Base-by-base conservation (phyloP, 306 rosid genomes). In the Astragalus glycyphyllos region DNA sequence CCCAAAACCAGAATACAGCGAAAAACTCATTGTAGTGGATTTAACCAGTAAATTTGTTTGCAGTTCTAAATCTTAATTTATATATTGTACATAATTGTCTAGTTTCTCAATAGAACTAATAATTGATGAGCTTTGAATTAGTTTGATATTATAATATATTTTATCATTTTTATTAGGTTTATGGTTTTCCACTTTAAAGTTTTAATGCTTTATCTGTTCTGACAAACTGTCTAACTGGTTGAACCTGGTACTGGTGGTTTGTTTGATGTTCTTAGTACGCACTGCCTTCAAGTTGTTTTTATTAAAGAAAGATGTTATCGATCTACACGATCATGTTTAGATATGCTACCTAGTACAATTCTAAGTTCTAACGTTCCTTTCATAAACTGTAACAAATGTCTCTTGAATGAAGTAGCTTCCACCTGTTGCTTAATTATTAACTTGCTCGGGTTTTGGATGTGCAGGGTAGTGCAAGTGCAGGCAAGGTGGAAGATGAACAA, bases 401-500 rank as follows among this genome's bases (percentile, higher is more conserved):
- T 45, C 32, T 53, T 72, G 34, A 58, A 66, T 20, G 57, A 44
- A 57, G 71, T 47, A 57, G 37, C 55, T 68, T 71, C 29, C 40
- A 11, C 12, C 0, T 32, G 11, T 68, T 68, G 37, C 31, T 49
- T 42, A 69, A 41, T 17, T 44, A 51, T 50, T 31, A 10, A 58
- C 66, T 16, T 64, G 64, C 48, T n/a, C 57, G 20, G n/a, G 1
- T 35, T 34, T 72, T 58, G 65, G 3, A 70, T 61, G 62, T 38
- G 74, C 85, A 86, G 97, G 80, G 12, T 71, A 84, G 68, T 47
- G 66, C 76, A 61, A 80, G 89, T 58, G 79, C 68, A 4, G 77
- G 75, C 11, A 73, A 58, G 13, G 84, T 3, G 15, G 84, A 89
- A 14, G 87, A 54, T 40, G 92, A 84, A 75, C 94, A 84, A 65